phyloP scores from a whole-genome alignment of 306 rosid species.

The Acacia acuminata region DNA sequence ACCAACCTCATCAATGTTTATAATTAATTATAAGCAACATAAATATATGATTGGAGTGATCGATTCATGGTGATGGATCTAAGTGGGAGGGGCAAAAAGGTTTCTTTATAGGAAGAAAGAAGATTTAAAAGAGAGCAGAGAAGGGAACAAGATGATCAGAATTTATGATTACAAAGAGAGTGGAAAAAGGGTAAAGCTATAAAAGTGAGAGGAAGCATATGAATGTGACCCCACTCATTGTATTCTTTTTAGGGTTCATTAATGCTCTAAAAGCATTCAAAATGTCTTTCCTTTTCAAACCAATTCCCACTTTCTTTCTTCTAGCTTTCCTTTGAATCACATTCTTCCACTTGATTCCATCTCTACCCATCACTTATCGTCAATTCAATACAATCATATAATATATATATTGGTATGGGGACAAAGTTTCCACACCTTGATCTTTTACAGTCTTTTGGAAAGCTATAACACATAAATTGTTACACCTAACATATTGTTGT shows the following conservation, averaged over 20 bases:
- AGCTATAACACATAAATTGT: constrained; percentile 9
- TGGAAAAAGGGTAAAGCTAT: constrained; percentile 32
- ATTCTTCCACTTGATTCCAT: constrained; percentile 21
- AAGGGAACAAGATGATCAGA: constrained; percentile 40
- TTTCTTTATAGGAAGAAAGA: constrained; percentile 46
- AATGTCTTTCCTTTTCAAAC: constrained; percentile 46
- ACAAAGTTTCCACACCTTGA: constrained; percentile 81
- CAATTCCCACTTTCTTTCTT: neutral
- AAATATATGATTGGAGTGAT: constrained; percentile 28
- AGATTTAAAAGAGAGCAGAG: constrained; percentile 36
- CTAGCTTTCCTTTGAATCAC: constrained; percentile 31
- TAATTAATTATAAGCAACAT: constrained; percentile 8
- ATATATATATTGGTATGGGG: constrained; percentile 42
- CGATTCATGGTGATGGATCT: constrained; percentile 38
- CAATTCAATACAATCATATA: constrained; percentile 18
- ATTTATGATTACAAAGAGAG: constrained; percentile 50
- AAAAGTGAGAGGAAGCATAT: constrained; percentile 21
- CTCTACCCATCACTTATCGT: constrained; percentile 23
- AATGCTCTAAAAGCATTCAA: constrained; percentile 54
- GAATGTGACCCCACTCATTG: constrained; percentile 58
- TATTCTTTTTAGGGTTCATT: constrained; percentile 76
- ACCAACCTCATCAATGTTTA: neutral
- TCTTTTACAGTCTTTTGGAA: constrained; percentile 81
- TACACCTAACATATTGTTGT: neutral
- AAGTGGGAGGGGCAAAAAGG: constrained; percentile 46